Evolutionary conservation across 805 yeast species (phyloP), one percentile per base, ranked within the genome.

Genomic region (Kodamaea kaohsiungensis): DNA sequence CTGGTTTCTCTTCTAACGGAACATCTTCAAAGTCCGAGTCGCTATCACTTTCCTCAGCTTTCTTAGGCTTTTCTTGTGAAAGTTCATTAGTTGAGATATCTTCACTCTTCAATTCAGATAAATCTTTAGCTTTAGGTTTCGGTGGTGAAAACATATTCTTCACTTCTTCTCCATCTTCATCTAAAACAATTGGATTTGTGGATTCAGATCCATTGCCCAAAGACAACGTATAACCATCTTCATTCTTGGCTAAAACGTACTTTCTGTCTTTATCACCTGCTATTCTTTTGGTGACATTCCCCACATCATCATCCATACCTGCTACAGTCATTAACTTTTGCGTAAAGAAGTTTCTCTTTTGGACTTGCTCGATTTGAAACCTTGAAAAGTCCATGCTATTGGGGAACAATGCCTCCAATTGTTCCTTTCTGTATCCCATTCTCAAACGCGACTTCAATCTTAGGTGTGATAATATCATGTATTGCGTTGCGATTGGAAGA

Each of bases 391-490:
- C 97, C 83, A 89, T 79, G 51, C 92, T 84, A 62, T 89, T 79
- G 0, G 97, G 96, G 62, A 93, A 95, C 52, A 91, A 72, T 3
- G 81, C 73, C 59, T 89, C 89, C 37, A 95, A 75, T 64, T 95
- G 98, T n/a, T 89, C 91, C 54, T 91, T 89, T 0, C 93, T 78
- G 65, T 89, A 92, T 0, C 99, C 99, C 96, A 95, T 87, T 72
- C 99, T 84, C 66, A 95, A 79, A 54, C 99, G 75, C 0, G 98
- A 92, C 57, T 91, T 80, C 22, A 91, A 72, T 53, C 99, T 70
- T 13, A 96, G 79, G 55, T 89, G 90, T 8, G 95, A 89, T 10
- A 95, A 72, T 2, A 91, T 83, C 82, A 91, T 90, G 65, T 95
- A 95, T 65, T 91, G 97, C 0, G 96, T 86, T 0, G 91, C 82